phyloP scores from a whole-genome alignment of 768 basidiomycete species.

The Hysterangium stoloniferum region DNA sequence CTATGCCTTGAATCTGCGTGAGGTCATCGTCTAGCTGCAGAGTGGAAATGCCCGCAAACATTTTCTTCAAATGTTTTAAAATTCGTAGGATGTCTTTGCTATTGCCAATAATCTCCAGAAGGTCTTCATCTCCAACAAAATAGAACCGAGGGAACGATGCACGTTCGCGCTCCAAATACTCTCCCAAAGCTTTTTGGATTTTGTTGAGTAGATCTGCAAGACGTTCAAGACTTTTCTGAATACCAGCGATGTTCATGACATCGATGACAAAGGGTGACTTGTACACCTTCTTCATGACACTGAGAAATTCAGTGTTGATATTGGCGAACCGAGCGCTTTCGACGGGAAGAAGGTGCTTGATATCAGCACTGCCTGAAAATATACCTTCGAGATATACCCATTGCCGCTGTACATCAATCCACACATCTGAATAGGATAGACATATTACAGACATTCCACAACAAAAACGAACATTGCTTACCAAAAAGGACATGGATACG shows the following conservation, averaged over 20 bases:
- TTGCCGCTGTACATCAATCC: constrained; percentile 99
- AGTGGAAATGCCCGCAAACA: constrained; percentile 97
- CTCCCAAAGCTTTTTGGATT: constrained; percentile 98
- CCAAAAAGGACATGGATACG: constrained; percentile 95
- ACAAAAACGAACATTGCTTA: constrained; percentile 25
- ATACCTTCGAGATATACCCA: constrained; percentile 99
- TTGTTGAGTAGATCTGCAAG: constrained; percentile 93
- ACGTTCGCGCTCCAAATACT: constrained; percentile 96
- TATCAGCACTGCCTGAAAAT: constrained; percentile 98
- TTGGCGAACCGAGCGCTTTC: constrained; percentile 97
- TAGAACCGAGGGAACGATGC: constrained; percentile 99
- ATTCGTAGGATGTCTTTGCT: constrained; percentile 97
- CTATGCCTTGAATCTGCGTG: constrained; percentile 86
- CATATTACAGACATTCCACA: not conserved
- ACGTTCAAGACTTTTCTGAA: constrained; percentile 96
- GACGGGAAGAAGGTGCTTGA: constrained; percentile 96
- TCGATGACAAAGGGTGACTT: constrained; percentile 97
- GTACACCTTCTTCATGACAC: constrained; percentile 99
- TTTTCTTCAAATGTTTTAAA: constrained; percentile 99
- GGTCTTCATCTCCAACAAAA: constrained; percentile 97
- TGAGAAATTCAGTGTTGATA: constrained; percentile 96
- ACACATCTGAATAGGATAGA: constrained; percentile 57
- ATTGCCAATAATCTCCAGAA: constrained; percentile 98
- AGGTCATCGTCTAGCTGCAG: constrained; percentile 81
- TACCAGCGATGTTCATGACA: constrained; percentile 90